Percentiles rank a stretch among this genome's conserved stretches.
Conservation (phyloP, 805 yeast genomes). For the Sugiyamaella lignohabitans region DNA sequence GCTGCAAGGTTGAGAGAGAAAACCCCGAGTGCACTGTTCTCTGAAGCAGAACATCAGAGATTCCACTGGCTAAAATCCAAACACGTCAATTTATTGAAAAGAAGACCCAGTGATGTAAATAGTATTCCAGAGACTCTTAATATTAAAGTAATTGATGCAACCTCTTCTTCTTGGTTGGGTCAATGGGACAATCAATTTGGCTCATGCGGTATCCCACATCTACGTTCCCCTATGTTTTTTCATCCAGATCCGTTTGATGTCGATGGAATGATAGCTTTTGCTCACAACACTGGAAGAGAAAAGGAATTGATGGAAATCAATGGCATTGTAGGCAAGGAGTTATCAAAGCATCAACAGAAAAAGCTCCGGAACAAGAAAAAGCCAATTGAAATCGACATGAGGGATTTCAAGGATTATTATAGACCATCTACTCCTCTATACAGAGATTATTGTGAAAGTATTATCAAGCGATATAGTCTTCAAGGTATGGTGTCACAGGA, state of each 20-base stretch:
- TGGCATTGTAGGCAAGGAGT: slow-evolving; percentile 41
- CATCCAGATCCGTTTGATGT: slow-evolving; percentile 42
- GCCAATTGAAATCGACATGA: slow-evolving; percentile 33
- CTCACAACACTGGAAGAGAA: slow-evolving; percentile 32
- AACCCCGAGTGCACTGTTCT: slow-evolving; percentile 38
- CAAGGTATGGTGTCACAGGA: slow-evolving; percentile 31
- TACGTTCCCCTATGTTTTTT: slow-evolving; percentile 44
- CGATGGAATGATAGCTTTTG: slow-evolving; percentile 40
- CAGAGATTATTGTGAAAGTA: slow-evolving; percentile 35
- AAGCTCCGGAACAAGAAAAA: slow-evolving; percentile 6
- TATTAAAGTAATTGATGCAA: slow-evolving; percentile 36
- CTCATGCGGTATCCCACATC: slow-evolving; percentile 37
- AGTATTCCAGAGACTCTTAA: slow-evolving; percentile 24
- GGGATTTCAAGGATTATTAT: slow-evolving; percentile 41
- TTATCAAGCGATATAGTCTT: slow-evolving; percentile 33
- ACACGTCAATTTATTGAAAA: slow-evolving; percentile 18
- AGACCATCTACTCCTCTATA: slow-evolving; percentile 39
- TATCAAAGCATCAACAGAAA: slow-evolving; percentile 39
- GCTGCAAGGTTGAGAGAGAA: slow-evolving; percentile 39
- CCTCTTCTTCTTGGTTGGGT: slow-evolving; percentile 32
- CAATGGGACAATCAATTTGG: slow-evolving; percentile 42
- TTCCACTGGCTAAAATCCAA: slow-evolving; percentile 39
- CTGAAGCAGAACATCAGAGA: slow-evolving; percentile 44
- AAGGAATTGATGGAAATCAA: slow-evolving; percentile 36
- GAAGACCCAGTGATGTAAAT: not conserved